Evolutionary conservation across 2,329 filamentous ascomycete genomes (phyloP).

Genomic region (Nemania sp.): DNA sequence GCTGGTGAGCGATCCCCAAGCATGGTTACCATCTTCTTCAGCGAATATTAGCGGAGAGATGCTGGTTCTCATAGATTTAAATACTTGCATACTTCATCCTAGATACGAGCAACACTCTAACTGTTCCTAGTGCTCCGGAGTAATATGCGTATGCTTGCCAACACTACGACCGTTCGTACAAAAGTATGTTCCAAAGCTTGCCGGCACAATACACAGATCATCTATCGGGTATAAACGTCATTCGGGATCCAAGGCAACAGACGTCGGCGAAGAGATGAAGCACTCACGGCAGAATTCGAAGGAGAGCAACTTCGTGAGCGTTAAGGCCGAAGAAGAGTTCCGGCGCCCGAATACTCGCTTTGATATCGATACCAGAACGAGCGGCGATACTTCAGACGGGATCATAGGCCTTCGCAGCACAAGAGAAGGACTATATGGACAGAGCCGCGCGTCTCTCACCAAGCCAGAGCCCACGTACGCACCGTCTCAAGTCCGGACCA

Average conservation of each 20-base stretch:
- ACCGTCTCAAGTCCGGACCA: neutral
- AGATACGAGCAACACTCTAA: neutral
- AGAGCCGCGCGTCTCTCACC: neutral
- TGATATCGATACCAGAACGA: neutral
- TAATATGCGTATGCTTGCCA: conserved; percentile 43
- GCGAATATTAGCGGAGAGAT: neutral
- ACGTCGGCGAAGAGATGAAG: conserved; percentile 18
- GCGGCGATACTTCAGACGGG: conserved; percentile 21
- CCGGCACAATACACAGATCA: conserved; percentile 27
- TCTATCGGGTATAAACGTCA: conserved; percentile 4
- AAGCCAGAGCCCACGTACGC: neutral
- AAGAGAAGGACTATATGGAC: conserved; percentile 13
- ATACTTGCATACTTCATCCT: neutral
- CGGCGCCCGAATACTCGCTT: conserved; percentile 9
- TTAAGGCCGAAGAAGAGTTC: conserved; percentile 19
- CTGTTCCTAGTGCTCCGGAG: conserved; percentile 34
- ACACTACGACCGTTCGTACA: conserved; percentile 40
- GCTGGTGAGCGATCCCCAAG: conserved; percentile 20
- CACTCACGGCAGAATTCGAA: conserved; percentile 25
- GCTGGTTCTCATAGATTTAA: neutral
- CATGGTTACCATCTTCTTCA: neutral
- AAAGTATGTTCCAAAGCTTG: conserved; percentile 30
- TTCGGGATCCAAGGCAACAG: neutral
- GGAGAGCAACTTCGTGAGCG: conserved; percentile 8
- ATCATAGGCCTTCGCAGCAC: conserved; percentile 3